Evolutionary conservation across 192 early-diverging fungal species (phyloP).

Genomic region (Thamnidium elegans): DNA sequence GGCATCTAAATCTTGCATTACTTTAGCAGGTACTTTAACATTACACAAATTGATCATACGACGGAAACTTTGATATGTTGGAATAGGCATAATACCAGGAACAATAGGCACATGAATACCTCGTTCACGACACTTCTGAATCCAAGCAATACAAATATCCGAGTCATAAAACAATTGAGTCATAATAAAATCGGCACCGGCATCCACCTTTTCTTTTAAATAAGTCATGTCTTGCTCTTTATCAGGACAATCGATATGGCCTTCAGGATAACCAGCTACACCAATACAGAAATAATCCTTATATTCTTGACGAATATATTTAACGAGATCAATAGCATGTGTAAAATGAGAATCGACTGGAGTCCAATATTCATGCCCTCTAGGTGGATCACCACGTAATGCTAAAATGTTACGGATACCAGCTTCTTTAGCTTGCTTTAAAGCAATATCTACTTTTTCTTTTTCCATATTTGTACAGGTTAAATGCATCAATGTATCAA

Average conservation of each 20-base stretch:
- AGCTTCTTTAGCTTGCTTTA: slow-evolving; percentile 50
- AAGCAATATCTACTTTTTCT: slow-evolving; percentile 71
- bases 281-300: slow-evolving; percentile 88
- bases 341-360: slow-evolving; percentile 69
- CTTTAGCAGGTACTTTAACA: slow-evolving; percentile 59
- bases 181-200: slow-evolving; percentile 80
- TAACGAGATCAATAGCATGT: slow-evolving; percentile 76
- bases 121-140: slow-evolving; percentile 54
- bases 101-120: slow-evolving; percentile 65
- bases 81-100: slow-evolving; percentile 90
- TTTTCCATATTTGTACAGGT: slow-evolving; percentile 90
- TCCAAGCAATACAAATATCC: slow-evolving; percentile 70
- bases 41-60: slow-evolving; percentile 77
- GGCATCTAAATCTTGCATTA: slow-evolving; percentile 63
- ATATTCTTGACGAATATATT: slow-evolving; percentile 72
- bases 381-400: slow-evolving; percentile 80
- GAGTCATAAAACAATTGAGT: slow-evolving; percentile 85
- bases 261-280: slow-evolving; percentile 86
- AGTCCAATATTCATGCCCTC: slow-evolving; percentile 75
- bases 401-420: slow-evolving; percentile 87
- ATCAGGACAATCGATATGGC: slow-evolving; percentile 65
- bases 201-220: slow-evolving; percentile 74
- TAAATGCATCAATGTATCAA: slow-evolving; percentile 82
- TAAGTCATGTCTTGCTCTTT: slow-evolving; percentile 51
- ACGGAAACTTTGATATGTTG: slow-evolving; percentile 74